Evolutionary conservation across 116 monocot species (phyloP).

Genomic region (Papilionanthe hybrid): DNA sequence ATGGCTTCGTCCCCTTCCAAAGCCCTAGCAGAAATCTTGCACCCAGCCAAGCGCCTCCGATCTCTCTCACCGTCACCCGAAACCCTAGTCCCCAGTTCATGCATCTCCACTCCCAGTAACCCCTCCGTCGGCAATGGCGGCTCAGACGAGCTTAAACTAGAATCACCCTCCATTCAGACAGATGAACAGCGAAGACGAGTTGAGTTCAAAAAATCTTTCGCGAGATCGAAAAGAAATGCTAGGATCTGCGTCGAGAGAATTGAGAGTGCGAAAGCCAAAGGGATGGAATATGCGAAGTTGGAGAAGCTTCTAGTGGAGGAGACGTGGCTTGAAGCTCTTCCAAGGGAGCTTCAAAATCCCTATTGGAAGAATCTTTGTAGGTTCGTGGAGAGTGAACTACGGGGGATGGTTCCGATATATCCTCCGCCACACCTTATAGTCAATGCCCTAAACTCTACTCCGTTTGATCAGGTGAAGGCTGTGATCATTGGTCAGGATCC

Average conservation of each 20-base stretch:
- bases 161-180: constrained; percentile 20
- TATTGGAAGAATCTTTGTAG: constrained; percentile 67
- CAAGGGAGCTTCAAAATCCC: constrained; percentile 68
- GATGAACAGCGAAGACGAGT: constrained; percentile 47
- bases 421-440: constrained; percentile 75
- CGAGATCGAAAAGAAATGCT: constrained; percentile 55
- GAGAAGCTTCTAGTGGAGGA: constrained; percentile 91
- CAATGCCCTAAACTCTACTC: constrained; percentile 76
- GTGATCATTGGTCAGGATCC: constrained; percentile 99
- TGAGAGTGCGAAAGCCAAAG: constrained; percentile 43
- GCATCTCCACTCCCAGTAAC: constrained; percentile 21
- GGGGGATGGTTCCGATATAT: constrained; percentile 54
- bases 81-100: constrained; percentile 37
- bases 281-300: constrained; percentile 45
- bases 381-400: constrained; percentile 65
- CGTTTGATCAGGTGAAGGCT: constrained; percentile 65
- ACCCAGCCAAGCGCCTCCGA: constrained; percentile 53
- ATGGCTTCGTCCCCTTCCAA: constrained; percentile 47
- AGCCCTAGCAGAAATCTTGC: constrained; percentile 46
- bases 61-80: constrained; percentile 18
- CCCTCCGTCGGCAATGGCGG: constrained; percentile 5
- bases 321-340: constrained; percentile 60
- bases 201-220: constrained; percentile 59
- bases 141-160: not conserved
- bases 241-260: constrained; percentile 51